Conservation (phyloP, 805 yeast genomes). For the Starmerella potacharoeniae region DNA sequence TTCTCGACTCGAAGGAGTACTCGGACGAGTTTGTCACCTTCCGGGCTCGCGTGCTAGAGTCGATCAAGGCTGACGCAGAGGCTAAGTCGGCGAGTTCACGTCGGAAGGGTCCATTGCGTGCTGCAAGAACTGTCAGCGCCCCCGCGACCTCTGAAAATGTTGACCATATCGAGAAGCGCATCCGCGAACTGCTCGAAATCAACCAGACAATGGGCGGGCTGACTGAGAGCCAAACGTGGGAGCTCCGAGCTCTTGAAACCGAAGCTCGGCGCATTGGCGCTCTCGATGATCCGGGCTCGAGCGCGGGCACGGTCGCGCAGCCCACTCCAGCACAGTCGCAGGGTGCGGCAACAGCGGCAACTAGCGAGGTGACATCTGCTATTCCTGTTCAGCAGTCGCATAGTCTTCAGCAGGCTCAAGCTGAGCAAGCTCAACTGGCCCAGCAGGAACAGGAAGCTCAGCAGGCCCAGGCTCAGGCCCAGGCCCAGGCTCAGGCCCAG, state of each 20-base stretch:
- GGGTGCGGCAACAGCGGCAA: background rate
- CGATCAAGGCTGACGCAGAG: background rate
- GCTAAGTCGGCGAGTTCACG: background rate
- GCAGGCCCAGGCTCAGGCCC: background rate
- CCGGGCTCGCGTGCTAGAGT: constrained; percentile 4
- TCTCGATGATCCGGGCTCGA: background rate
- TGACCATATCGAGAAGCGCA: background rate
- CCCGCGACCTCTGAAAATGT: background rate
- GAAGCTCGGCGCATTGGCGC: constrained; percentile 1
- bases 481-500: background rate
- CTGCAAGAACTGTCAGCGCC: background rate
- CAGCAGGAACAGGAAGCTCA: background rate
- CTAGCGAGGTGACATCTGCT: background rate
- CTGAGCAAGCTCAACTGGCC: background rate
- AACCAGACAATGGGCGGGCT: constrained; percentile 4
- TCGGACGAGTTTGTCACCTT: constrained; percentile 16
- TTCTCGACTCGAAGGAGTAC: constrained; percentile 25
- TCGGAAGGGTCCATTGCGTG: background rate
- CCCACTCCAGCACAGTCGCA: background rate
- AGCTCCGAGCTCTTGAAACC: constrained; percentile 2
- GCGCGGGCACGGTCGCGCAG: too few species aligned
- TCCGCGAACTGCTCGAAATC: background rate
- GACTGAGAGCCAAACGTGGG: constrained; percentile 1
- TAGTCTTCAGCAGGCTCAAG: background rate
- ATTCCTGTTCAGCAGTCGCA: background rate